Evolutionary conservation across 805 yeast genomes (phyloP), one percentile per base, ranked within the genome.

Genomic region (Tetrapisispora pingtungensis): DNA sequence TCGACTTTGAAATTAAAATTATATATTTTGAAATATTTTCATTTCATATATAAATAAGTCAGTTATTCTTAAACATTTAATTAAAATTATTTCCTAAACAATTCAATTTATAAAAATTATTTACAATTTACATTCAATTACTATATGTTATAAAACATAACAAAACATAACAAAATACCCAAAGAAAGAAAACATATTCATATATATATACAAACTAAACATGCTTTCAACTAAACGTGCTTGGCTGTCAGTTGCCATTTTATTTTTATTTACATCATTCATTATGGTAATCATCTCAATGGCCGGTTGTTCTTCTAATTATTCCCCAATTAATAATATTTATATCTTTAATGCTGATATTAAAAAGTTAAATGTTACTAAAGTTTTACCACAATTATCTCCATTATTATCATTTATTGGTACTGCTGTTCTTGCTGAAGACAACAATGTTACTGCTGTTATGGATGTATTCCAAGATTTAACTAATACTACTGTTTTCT

Each of bases 281-380:
- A 44, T 63, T 20, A 44, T 60, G 46, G 54, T 60, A 13, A 57
- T 57, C 39, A 52, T 62, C 24, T 57, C 61, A 27, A 58, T 58
- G 6, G 58, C 62, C 6, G 67, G 67, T 41, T 54, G 65, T 10
- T 48, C 59, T 10, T 48, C 62, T 2, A 56, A 61, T 45, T 57
- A 59, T 39, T 51, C 48, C 34, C 65, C 66, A 24, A 42, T 56
- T 31, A 61, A 50, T 10, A 52, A 61, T 27, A 51, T 63, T 33
- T 62, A 55, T 41, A 45, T 63, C 27, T 65, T 65, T 42, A 56
- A 60, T 33, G 64, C 65, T 28, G 57, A 57, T 42, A 56, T 63
- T 37, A 48, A 55, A 18, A 58, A 56, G 32, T 56, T 63, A 41
- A 63, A 63, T 36, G 62, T 61, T 18, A 54, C 64, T 24, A 63